Evolutionary conservation across 2,329 filamentous ascomycete species (phyloP).

Genomic region (Chaetomiaceae sp.): DNA sequence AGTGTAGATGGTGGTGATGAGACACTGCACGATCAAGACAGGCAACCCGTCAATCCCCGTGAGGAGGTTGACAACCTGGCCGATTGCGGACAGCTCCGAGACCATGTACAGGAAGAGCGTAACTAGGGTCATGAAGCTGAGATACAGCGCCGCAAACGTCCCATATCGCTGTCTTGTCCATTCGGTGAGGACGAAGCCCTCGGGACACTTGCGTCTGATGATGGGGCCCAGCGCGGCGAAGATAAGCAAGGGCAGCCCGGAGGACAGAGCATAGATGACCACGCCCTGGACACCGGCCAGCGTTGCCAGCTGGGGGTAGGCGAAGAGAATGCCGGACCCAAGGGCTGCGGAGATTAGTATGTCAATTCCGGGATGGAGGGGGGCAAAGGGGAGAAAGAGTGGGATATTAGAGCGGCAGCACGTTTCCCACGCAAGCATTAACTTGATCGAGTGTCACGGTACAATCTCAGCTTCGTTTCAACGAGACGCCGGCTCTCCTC

Average conservation of each 20-base stretch:
- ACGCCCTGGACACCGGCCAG: constrained; percentile 76
- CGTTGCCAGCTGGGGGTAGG: constrained; percentile 75
- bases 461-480: constrained; percentile 81
- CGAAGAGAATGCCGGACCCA: constrained; percentile 78
- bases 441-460: constrained; percentile 98
- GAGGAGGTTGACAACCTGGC: constrained; percentile 70
- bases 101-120: constrained; percentile 87
- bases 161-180: constrained; percentile 81
- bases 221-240: constrained; percentile 73
- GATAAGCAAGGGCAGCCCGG: constrained; percentile 65
- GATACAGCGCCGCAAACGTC: constrained; percentile 61
- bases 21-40: constrained; percentile 71
- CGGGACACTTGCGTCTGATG: constrained; percentile 73
- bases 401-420: constrained; percentile 73
- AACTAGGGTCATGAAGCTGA: constrained; percentile 73
- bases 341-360: constrained; percentile 60
- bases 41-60: constrained; percentile 72
- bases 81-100: constrained; percentile 73
- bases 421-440: constrained; percentile 98
- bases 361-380: constrained; percentile 17
- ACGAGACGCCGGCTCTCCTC: constrained; percentile 39
- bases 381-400: constrained; percentile 25
- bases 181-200: constrained; percentile 80
- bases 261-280: constrained; percentile 69
- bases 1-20: constrained; percentile 77